These are phyloP conservation scores for Mycena kentingensis DNA, from an alignment of 768 basidiomycete species.

Conservation along the genomic window DNA sequence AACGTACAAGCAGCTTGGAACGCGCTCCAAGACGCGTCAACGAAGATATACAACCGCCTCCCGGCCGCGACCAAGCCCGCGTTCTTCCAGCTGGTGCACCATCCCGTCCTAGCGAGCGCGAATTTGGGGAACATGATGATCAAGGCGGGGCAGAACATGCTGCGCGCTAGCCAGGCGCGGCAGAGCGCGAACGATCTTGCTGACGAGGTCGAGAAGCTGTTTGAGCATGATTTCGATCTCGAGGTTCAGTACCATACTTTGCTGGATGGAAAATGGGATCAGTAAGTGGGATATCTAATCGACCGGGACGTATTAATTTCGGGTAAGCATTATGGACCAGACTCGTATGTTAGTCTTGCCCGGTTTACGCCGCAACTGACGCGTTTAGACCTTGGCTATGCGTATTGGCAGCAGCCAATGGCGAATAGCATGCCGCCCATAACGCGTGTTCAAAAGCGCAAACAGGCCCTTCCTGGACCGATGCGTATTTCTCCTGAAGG, in stretches of 20 bases:
- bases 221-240: slow-evolving; percentile 62
- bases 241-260: slow-evolving; percentile 62
- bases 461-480: slow-evolving; percentile 59
- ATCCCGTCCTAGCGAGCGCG: slow-evolving; percentile 59
- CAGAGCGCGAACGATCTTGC: slow-evolving; percentile 62
- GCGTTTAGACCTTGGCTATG: slow-evolving; percentile 52
- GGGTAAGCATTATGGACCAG: slow-evolving; percentile 69
- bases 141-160: slow-evolving; percentile 58
- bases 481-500: slow-evolving; percentile 68
- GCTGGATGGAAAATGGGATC: slow-evolving; percentile 66
- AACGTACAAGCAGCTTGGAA: slow-evolving; percentile 54
- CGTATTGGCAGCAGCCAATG: slow-evolving; percentile 76
- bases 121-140: slow-evolving; percentile 63
- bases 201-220: slow-evolving; percentile 54
- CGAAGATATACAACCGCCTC: slow-evolving; percentile 56
- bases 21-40: slow-evolving; percentile 48
- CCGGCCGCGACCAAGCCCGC: slow-evolving; percentile 50
- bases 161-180: slow-evolving; percentile 64
- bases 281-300: slow-evolving; percentile 38
- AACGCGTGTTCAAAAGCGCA: slow-evolving; percentile 53
- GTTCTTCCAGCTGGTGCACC: slow-evolving; percentile 73
- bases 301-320: neutral
- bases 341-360: slow-evolving; percentile 42
- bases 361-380: neutral
- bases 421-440: slow-evolving; percentile 61